Conservation (phyloP, 2,329 filamentous ascomycete species). For the Alternaria incomplexa region DNA sequence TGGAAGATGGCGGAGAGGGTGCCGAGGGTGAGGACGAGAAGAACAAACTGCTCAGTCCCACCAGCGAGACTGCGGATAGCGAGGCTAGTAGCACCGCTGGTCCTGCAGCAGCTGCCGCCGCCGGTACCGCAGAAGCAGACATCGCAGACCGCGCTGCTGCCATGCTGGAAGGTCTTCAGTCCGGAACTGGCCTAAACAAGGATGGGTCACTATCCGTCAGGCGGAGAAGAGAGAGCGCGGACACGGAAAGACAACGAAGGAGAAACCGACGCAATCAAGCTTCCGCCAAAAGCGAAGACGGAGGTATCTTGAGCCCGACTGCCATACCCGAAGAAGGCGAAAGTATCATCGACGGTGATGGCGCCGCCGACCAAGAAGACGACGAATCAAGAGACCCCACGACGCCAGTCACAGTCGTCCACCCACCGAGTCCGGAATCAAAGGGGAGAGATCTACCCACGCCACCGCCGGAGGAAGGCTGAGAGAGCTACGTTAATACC, state of each 20-base stretch:
- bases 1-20: slow-evolving; percentile 14
- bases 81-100: slow-evolving; percentile 25
- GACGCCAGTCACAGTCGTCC: slow-evolving; percentile 46
- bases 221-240: slow-evolving; percentile 74
- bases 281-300: slow-evolving; percentile 40
- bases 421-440: slow-evolving; percentile 46
- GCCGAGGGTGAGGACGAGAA: slow-evolving; percentile 53
- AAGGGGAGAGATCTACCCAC: slow-evolving; percentile 38
- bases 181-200: slow-evolving; percentile 60
- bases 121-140: slow-evolving; percentile 56
- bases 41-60: slow-evolving; percentile 57
- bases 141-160: slow-evolving; percentile 84
- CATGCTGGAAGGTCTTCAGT: slow-evolving; percentile 80
- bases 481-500: background rate
- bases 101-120: slow-evolving; percentile 51
- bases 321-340: slow-evolving; percentile 40
- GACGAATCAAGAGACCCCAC: slow-evolving; percentile 7
- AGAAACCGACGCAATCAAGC: slow-evolving; percentile 60
- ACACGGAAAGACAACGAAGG: slow-evolving; percentile 76
- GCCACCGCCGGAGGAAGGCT: slow-evolving; percentile 34
- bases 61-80: slow-evolving; percentile 40
- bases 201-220: slow-evolving; percentile 60
- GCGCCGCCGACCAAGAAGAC: slow-evolving; percentile 17
- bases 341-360: slow-evolving; percentile 10
- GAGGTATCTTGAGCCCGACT: slow-evolving; percentile 42